Conservation (phyloP, 305 asterid species). For the Solanum hybrid region DNA sequence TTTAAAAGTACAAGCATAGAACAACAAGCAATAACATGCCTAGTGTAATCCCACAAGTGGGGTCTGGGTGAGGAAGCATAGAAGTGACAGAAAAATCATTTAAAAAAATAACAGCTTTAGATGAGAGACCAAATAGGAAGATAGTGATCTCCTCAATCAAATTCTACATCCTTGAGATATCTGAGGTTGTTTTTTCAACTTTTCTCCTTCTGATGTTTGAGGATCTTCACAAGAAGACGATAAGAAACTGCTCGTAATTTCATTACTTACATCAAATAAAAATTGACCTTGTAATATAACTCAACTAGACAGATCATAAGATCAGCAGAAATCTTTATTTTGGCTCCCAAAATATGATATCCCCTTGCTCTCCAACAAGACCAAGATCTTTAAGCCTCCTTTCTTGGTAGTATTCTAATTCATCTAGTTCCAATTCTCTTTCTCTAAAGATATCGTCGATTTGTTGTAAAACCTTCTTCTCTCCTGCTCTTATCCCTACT, state of each 20-base stretch:
- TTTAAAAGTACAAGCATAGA: not conserved
- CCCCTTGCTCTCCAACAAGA: constrained; percentile 94
- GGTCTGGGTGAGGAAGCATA: not conserved
- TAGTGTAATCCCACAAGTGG: not conserved
- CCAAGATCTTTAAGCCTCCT: constrained; percentile 95
- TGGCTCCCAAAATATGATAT: constrained; percentile 91
- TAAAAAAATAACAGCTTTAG: not conserved
- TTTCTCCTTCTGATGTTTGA: not conserved
- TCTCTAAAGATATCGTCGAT: constrained; percentile 56
- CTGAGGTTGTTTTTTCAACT: not conserved
- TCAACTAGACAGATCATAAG: not conserved
- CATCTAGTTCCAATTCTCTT: constrained; percentile 65
- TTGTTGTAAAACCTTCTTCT: constrained; percentile 77
- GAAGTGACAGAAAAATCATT: not conserved
- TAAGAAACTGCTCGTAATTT: not conserved
- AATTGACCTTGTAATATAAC: not conserved
- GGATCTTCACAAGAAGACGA: not conserved
- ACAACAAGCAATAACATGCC: not conserved
- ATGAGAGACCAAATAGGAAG: not conserved
- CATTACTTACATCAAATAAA: not conserved
- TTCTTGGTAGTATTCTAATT: constrained; percentile 87
- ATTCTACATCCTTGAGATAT: not conserved
- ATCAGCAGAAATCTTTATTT: constrained; percentile 14
- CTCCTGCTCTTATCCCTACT: constrained; percentile 64
- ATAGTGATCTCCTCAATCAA: not conserved